A percentile compares a stretch with the other conserved stretches of the same genome.
Evolutionary conservation across 192 early-diverging fungal genomes (phyloP).

Genomic region (Dissophora ornata): DNA sequence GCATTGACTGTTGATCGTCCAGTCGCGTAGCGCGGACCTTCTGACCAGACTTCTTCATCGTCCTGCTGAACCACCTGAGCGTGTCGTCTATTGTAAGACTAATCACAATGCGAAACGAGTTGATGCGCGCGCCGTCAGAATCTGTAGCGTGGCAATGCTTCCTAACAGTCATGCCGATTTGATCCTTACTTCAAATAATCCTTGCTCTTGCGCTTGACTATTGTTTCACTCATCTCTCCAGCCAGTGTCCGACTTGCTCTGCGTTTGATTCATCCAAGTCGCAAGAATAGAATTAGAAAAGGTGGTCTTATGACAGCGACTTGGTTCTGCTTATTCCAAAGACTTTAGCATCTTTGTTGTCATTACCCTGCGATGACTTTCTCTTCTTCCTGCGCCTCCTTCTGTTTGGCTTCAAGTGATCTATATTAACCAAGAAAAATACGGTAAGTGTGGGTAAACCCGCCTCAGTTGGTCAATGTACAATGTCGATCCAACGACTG

Average conservation of each 20-base stretch:
- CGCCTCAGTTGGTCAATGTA: neutral
- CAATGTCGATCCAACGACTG: too few species aligned
- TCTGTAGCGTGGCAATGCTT: too few species aligned
- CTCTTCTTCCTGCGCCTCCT: conserved; percentile 29
- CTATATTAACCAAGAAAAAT: conserved; percentile 1
- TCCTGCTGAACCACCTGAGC: conserved; percentile 26
- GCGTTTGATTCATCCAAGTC: neutral
- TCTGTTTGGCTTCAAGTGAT: conserved; percentile 40
- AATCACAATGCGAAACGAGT: neutral
- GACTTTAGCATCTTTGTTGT: too few species aligned
- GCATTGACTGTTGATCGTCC: conserved; percentile 28
- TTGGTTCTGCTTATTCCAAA: too few species aligned
- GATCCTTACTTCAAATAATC: conserved; percentile 36
- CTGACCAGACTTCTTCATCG: conserved; percentile 9
- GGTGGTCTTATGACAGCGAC: too few species aligned
- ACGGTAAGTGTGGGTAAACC: neutral
- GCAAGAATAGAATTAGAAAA: neutral
- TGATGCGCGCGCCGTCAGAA: too few species aligned
- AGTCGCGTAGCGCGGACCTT: conserved; percentile 22
- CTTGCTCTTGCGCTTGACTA: conserved; percentile 2
- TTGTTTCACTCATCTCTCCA: neutral
- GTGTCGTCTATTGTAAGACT: conserved; percentile 49
- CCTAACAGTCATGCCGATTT: too few species aligned
- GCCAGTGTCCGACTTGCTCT: neutral
- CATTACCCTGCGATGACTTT: neutral